phyloP scores from a whole-genome alignment of 2,329 filamentous ascomycete species.

The Talaromyces sp. region DNA sequence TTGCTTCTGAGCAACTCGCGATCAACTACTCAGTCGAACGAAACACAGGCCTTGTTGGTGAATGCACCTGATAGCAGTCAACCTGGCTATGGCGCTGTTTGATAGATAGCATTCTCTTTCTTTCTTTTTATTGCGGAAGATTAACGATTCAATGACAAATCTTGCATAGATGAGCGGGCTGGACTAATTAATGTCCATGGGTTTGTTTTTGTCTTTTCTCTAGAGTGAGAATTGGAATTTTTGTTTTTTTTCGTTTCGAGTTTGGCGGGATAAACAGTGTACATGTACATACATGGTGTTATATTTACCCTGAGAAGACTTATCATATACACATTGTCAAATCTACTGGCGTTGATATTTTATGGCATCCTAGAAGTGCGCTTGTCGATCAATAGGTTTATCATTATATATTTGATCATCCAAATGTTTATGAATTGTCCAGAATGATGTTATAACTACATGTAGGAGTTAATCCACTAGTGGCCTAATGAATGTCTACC shows the following conservation, averaged over 20 bases:
- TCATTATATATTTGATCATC: neutral
- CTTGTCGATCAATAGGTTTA: neutral
- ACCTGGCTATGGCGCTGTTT: neutral
- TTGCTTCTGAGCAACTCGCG: conserved; percentile 28
- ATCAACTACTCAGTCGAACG: neutral
- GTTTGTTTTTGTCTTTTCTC: neutral
- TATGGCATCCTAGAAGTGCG: neutral
- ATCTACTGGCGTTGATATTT: neutral
- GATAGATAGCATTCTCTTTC: neutral
- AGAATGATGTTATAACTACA: too few relatives aligned
- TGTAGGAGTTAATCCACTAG: too few relatives aligned
- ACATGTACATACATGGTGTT: neutral
- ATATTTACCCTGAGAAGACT: neutral
- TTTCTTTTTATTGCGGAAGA: neutral
- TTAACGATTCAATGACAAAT: neutral
- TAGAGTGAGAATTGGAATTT: neutral
- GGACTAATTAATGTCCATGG: neutral
- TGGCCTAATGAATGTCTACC: too few relatives aligned
- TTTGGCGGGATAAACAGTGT: neutral
- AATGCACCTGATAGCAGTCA: neutral
- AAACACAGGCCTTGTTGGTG: neutral
- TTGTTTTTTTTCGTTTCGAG: neutral
- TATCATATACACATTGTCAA: neutral
- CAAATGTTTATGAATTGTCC: too few relatives aligned
- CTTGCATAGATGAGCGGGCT: neutral